Evolutionary conservation across 768 basidiomycete genomes (phyloP).

Genomic region (Pisolithus microcarpus): DNA sequence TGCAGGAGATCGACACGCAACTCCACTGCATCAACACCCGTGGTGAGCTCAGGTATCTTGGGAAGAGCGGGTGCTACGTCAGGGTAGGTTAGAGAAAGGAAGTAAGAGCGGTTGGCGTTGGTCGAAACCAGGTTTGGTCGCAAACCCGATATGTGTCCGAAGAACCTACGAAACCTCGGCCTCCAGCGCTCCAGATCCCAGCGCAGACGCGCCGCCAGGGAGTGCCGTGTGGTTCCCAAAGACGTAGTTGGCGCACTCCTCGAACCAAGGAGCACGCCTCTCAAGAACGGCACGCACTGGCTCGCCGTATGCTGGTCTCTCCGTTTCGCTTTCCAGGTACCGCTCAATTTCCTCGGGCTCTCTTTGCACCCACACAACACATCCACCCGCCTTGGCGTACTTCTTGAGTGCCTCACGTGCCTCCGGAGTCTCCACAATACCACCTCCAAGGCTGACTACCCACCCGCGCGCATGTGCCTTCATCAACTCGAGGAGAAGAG

Average conservation of each 20-base stretch:
- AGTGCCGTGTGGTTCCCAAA: constrained; percentile 68
- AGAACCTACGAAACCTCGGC: constrained; percentile 78
- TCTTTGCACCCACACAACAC: constrained; percentile 80
- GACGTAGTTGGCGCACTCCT: constrained; percentile 72
- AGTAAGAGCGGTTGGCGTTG: constrained; percentile 69
- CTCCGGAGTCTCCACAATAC: constrained; percentile 80
- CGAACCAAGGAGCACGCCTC: constrained; percentile 82
- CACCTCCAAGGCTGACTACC: constrained; percentile 89
- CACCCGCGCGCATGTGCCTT: constrained; percentile 46
- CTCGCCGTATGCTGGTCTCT: constrained; percentile 86
- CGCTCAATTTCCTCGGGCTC: constrained; percentile 73
- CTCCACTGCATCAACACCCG: constrained; percentile 89
- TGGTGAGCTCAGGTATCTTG: constrained; percentile 62
- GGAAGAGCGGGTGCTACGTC: constrained; percentile 67
- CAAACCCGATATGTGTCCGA: constrained; percentile 76
- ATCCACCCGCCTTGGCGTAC: constrained; percentile 54
- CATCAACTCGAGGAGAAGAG: constrained; percentile 62
- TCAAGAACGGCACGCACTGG: constrained; percentile 75
- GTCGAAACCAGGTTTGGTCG: constrained; percentile 57
- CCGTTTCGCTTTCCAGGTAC: constrained; percentile 70
- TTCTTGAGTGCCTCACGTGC: constrained; percentile 66
- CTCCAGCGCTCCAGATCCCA: constrained; percentile 27
- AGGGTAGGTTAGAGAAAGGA: constrained; percentile 89
- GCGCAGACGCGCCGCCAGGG: constrained; percentile 4
- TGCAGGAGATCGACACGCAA: constrained; percentile 88